A percentile compares a stretch with the other conserved stretches of the same genome.
Evolutionary conservation across 2,329 filamentous ascomycete species (phyloP).

Genomic region (Beauveria scarabaeidicola): DNA sequence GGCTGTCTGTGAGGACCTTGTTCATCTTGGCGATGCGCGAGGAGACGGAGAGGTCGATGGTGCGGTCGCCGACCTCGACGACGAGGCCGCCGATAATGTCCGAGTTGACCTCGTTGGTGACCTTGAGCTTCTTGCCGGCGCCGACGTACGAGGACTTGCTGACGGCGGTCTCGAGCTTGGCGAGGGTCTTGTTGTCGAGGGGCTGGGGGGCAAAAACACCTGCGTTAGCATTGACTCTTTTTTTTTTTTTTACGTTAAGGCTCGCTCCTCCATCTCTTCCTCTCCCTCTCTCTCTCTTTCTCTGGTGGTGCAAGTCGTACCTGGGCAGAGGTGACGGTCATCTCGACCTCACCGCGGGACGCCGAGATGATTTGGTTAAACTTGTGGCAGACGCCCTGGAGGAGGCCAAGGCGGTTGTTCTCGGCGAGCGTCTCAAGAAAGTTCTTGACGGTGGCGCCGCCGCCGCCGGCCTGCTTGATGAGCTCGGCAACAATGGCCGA

Average conservation of each 20-base stretch:
- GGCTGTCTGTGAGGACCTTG: slow-evolving; percentile 92
- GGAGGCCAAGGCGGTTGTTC: slow-evolving; percentile 86
- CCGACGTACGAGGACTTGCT: slow-evolving; percentile 82
- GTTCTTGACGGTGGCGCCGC: slow-evolving; percentile 85
- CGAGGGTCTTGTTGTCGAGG: slow-evolving; percentile 80
- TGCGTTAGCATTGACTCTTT: slow-evolving; percentile 17
- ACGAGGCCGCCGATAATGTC: slow-evolving; percentile 90
- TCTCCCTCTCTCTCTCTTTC: too few species aligned
- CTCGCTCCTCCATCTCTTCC: not conserved
- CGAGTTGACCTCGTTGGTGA: slow-evolving; percentile 90
- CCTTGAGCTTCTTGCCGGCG: slow-evolving; percentile 95
- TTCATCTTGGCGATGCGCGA: slow-evolving; percentile 96
- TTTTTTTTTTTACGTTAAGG: too few species aligned
- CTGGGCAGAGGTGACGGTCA: slow-evolving; percentile 82
- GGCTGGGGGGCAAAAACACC: slow-evolving; percentile 40
- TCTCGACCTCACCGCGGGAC: slow-evolving; percentile 84
- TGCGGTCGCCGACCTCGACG: slow-evolving; percentile 95
- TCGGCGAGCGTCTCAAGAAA: slow-evolving; percentile 84
- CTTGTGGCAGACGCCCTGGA: slow-evolving; percentile 78
- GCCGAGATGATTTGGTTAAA: slow-evolving; percentile 83
- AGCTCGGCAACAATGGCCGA: slow-evolving; percentile 77
- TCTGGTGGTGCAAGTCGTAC: slow-evolving; percentile 39
- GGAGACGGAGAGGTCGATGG: slow-evolving; percentile 94
- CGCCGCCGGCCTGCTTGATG: slow-evolving; percentile 66
- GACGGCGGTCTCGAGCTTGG: slow-evolving; percentile 78